Base-by-base conservation (phyloP, 2,329 filamentous ascomycete genomes). In the Colletotrichum aenigma region DNA sequence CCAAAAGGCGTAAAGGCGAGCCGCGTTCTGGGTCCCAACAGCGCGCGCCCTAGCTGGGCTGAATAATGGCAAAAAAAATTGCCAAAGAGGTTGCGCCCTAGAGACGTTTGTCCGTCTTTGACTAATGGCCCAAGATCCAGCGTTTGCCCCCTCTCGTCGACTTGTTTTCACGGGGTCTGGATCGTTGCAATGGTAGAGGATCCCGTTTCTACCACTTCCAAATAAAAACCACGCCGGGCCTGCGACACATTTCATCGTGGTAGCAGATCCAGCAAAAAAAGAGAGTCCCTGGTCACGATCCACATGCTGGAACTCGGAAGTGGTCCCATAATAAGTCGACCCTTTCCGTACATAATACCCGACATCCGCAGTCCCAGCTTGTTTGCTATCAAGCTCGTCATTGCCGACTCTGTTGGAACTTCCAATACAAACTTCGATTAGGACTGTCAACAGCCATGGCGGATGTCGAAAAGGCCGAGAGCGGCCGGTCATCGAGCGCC, bases 381-480 rank as follows among this genome's bases (percentile, higher is more conserved):
- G 58, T 34, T 34, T 10, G 48, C 56, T 38, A 65, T 60, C 52
- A 64, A 60, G 16, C 52, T 43, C 8, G 62, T 9, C 26, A 9
- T 61, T 18, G 58, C 28, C 48, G 16, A 3, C 3, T 26, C 2
- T 56, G 32, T 30, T 56, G 34, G 15, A n/a, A 15, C 6, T 3
- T 0, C 1, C 56, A 28, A 30, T 0, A 0, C 56, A 28, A 30
- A 8, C 58, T 12, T n/a, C 4, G 12, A n/a, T 61, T 18, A 32
- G 34, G 18, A 21, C 15, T 15, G n/a, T 30, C 38, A 24, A 30
- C 56, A 56, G 36, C n/a, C 43, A 71, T 66, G 48, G 24, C 36
- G 52, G 52, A 77, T 58, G 58, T 58, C 36, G 79, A 79, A 66
- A 77, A 77, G 72, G 65, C 62, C 24, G 64, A 76, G 28, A 75